Evolutionary conservation across 2,329 filamentous ascomycete genomes (phyloP), one percentile per base, ranked within the genome.

Genomic region (Colletotrichum magnum): DNA sequence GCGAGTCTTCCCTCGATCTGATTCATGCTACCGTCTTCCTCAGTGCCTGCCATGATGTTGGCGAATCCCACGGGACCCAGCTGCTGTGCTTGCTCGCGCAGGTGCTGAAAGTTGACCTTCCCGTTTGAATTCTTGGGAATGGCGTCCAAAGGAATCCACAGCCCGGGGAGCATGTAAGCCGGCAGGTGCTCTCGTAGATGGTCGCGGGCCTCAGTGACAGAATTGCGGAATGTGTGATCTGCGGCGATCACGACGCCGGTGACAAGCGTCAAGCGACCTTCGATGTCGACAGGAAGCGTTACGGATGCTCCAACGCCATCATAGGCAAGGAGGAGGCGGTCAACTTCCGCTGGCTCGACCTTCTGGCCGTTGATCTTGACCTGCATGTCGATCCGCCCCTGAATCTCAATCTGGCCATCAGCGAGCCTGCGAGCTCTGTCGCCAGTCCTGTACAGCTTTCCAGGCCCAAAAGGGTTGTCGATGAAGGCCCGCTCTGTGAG

Each of bases 321-420:
- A 26, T 10, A 26, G 13, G 6, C 24, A 36, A 18, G 13, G 16
- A 54, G 28, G 28, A 26, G 13, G 28, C 32, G 51, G 67, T 79
- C 77, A 5, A 79, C 73, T 48, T 79, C 78, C 0, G 72, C 75
- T 0, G 78, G 71, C 36, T 79, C 78, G 6, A 79, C 73, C 5
- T 78, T 75, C 21, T 79, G 76, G 5, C 78, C 78, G 28, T 74
- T 74, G 4, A 79, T 74, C 71, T 79, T 79, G 70, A 78, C 72
- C 64, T 79, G 78, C 3, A 70, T 58, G 7, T 79, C 77, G 4
- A 72, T 73, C 0, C 78, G 72, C 0, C 77, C 76, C 0, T 67
- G 47, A 5, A 75, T 74, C 18, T 76, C 69, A 24, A 78, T 57
- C 0, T 56, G 72, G 0, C 76, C 75, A 9, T 77, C 75, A 6